Conservation (phyloP, 768 basidiomycete genomes). For the Tulasnella sp. region DNA sequence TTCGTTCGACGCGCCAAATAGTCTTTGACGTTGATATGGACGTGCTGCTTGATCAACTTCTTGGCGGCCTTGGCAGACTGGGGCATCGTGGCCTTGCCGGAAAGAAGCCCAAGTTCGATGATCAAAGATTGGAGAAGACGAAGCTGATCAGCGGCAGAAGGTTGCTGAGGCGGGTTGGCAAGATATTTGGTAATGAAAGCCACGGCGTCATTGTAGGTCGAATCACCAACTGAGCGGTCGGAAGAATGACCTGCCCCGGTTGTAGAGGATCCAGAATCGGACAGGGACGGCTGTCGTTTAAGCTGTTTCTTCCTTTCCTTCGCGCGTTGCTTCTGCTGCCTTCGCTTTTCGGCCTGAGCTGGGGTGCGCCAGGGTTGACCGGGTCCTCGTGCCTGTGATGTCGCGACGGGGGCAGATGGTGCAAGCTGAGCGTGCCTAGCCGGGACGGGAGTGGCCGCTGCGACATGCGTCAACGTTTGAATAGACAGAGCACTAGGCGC, state of each 20-base stretch:
- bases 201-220: slow-evolving; percentile 9
- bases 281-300: not conserved
- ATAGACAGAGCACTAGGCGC: not conserved
- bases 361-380: not conserved
- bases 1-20: slow-evolving; percentile 10
- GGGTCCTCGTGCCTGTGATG: not conserved
- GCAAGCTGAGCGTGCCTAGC: not conserved
- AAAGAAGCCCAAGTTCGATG: slow-evolving; percentile 20
- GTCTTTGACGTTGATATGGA: slow-evolving; percentile 20
- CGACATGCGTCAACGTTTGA: not conserved
- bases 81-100: not conserved
- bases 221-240: not conserved
- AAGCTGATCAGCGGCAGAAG: slow-evolving; percentile 1
- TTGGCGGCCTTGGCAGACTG: slow-evolving; percentile 6
- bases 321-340: not conserved
- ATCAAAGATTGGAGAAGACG: slow-evolving; percentile 20
- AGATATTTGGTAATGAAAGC: slow-evolving; percentile 12
- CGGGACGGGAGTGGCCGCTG: not conserved
- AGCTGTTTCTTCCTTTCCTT: not conserved
- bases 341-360: not conserved
- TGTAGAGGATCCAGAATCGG: slow-evolving; percentile 1
- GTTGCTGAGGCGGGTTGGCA: not conserved
- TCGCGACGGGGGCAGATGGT: not conserved
- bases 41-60: slow-evolving; percentile 12
- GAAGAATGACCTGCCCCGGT: not conserved